Conservation (phyloP, 192 early-diverging fungal species). For the Podila epigama region DNA sequence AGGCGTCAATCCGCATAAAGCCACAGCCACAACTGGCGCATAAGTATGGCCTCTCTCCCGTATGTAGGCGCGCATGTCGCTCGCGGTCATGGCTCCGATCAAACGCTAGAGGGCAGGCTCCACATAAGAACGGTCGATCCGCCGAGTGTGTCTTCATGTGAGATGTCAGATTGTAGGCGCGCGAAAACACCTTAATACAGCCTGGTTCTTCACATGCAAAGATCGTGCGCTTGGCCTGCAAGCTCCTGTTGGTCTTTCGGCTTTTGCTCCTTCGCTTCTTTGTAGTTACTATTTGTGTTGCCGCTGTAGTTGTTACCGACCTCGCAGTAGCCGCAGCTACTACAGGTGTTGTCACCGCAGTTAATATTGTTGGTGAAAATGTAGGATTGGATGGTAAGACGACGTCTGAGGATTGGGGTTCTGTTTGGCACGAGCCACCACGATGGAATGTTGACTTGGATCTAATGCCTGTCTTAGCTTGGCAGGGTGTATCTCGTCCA, state of each 20-base stretch:
- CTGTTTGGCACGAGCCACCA: too few relatives aligned
- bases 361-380: too few relatives aligned
- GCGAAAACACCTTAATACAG: constrained; percentile 74
- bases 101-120: constrained; percentile 77
- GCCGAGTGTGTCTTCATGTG: constrained; percentile 78
- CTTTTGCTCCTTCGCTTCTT: constrained; percentile 12
- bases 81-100: constrained; percentile 92
- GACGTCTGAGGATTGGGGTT: too few relatives aligned
- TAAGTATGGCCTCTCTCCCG: constrained; percentile 78
- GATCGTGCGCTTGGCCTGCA: constrained; percentile 19
- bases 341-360: too few relatives aligned
- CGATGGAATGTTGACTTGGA: too few relatives aligned
- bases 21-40: constrained; percentile 75
- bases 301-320: too few relatives aligned
- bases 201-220: constrained; percentile 33
- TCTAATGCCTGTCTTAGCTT: too few relatives aligned
- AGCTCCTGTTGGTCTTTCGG: constrained; percentile 32
- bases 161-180: constrained; percentile 82
- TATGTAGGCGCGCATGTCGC: constrained; percentile 81
- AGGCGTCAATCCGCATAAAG: constrained; percentile 83
- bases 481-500: too few relatives aligned
- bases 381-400: too few relatives aligned
- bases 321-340: too few relatives aligned
- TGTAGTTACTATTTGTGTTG: background rate
- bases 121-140: constrained; percentile 77